Evolutionary conservation across 2,329 filamentous ascomycete species (phyloP).

Genomic region (Epichloe sylvatica): DNA sequence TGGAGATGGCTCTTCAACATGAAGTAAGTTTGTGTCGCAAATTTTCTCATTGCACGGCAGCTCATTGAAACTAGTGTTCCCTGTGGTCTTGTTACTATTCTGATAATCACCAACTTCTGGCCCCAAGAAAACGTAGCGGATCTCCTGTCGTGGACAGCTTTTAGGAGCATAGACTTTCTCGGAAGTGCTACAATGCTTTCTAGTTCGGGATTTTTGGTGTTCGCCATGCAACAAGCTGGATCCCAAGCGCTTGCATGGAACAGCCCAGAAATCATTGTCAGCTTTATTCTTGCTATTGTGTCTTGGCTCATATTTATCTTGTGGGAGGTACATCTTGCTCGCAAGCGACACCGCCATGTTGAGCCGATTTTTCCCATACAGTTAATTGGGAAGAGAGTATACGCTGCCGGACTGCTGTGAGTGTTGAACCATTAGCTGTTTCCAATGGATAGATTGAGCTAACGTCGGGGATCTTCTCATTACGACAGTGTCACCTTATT

Average conservation of each 20-base stretch:
- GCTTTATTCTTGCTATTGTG: constrained; percentile 32
- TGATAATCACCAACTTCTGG: constrained; percentile 33
- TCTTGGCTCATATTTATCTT: constrained; percentile 34
- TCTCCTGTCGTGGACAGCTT: constrained; percentile 26
- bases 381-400: constrained; percentile 34
- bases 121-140: constrained; percentile 23
- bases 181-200: constrained; percentile 36
- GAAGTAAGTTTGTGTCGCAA: constrained; percentile 31
- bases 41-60: neutral
- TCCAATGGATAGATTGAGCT: neutral
- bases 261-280: constrained; percentile 34
- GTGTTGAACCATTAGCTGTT: constrained; percentile 10
- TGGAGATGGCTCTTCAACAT: constrained; percentile 51
- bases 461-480: neutral
- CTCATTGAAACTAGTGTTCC: constrained; percentile 29
- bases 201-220: constrained; percentile 40
- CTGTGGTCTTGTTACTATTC: constrained; percentile 31
- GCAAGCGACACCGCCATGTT: constrained; percentile 23
- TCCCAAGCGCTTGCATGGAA: constrained; percentile 37
- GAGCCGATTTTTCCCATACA: constrained; percentile 42
- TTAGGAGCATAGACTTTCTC: constrained; percentile 37
- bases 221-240: constrained; percentile 42
- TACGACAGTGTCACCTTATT: constrained; percentile 37
- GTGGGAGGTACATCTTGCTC: constrained; percentile 36
- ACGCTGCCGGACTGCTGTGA: constrained; percentile 36